Percentiles rank a stretch among this genome's conserved stretches.
phyloP scores from a whole-genome alignment of 2,329 filamentous ascomycete genomes.

The Cercospora canescens region DNA sequence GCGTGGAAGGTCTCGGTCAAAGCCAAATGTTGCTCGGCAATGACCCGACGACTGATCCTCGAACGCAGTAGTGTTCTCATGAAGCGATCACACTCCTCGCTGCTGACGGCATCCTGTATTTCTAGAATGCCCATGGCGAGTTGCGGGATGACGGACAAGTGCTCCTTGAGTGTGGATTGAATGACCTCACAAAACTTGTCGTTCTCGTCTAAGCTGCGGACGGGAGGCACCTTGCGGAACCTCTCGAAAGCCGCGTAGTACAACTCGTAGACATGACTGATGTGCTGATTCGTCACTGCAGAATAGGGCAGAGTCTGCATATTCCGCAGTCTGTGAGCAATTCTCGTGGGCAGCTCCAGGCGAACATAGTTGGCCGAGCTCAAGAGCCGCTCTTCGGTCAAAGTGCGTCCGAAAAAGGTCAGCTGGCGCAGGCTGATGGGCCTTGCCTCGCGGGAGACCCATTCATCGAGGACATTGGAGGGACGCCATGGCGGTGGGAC shows the following conservation, averaged over 20 bases:
- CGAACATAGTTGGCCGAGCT: conserved; percentile 97
- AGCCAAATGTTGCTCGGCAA: conserved; percentile 94
- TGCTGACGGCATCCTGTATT: conserved; percentile 77
- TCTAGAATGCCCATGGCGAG: conserved; percentile 93
- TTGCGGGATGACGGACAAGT: conserved; percentile 90
- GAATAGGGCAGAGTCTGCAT: conserved; percentile 97
- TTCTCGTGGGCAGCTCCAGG: conserved; percentile 83
- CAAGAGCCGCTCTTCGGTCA: conserved; percentile 86
- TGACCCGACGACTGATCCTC: conserved; percentile 90
- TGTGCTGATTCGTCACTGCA: conserved; percentile 91
- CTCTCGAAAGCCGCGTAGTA: conserved; percentile 97
- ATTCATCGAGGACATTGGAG: conserved; percentile 64
- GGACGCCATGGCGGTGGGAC: conserved; percentile 58
- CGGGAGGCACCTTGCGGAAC: conserved; percentile 79
- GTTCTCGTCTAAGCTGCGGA: conserved; percentile 86
- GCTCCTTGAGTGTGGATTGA: conserved; percentile 76
- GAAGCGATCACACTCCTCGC: conserved; percentile 82
- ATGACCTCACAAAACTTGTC: conserved; percentile 81
- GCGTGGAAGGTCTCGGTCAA: conserved; percentile 92
- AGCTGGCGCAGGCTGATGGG: conserved; percentile 96
- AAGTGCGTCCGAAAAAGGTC: conserved; percentile 92
- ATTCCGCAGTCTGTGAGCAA: conserved; percentile 91
- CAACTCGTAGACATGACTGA: conserved; percentile 92
- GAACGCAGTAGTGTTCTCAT: conserved; percentile 93
- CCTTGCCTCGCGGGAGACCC: conserved; percentile 86